A percentile compares a stretch with the other conserved stretches of the same genome.
phyloP scores from a whole-genome alignment of 306 rosid genomes.

The Cotoneaster glaucophyllus region DNA sequence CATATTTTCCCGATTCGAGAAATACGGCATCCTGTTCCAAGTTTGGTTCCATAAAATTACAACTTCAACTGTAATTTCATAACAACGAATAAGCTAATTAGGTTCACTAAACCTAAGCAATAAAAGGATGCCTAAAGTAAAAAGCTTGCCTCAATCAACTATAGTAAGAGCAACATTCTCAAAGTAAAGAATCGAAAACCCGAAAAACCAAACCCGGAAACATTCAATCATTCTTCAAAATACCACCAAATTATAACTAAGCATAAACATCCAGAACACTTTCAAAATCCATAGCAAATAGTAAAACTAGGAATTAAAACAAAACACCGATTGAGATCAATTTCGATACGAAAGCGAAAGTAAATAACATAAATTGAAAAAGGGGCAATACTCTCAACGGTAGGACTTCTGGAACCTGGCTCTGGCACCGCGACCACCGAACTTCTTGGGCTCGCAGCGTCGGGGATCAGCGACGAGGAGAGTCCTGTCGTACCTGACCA shows the following conservation, averaged over 20 bases:
- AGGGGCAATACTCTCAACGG: slow-evolving; percentile 23
- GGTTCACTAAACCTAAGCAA: neutral
- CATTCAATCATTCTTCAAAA: neutral
- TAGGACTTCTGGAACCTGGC: slow-evolving; percentile 55
- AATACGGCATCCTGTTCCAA: neutral
- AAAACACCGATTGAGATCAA: neutral
- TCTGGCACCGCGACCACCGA: slow-evolving; percentile 54
- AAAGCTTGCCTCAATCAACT: too few relatives aligned
- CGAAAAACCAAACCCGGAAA: neutral
- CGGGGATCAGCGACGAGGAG: slow-evolving; percentile 46
- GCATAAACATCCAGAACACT: neutral
- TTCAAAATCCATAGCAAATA: neutral
- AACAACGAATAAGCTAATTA: neutral
- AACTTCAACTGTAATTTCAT: neutral
- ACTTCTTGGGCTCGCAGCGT: slow-evolving; percentile 61
- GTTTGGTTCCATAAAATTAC: neutral
- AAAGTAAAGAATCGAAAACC: neutral
- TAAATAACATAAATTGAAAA: neutral
- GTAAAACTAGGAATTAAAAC: neutral
- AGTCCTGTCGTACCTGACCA: slow-evolving; percentile 39
- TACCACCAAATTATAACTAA: neutral
- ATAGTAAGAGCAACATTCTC: neutral
- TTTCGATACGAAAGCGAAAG: neutral
- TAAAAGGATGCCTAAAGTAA: neutral
- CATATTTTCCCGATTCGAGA: too few relatives aligned